Conservation (phyloP, 768 basidiomycete species). For the Leccinum broughii region DNA sequence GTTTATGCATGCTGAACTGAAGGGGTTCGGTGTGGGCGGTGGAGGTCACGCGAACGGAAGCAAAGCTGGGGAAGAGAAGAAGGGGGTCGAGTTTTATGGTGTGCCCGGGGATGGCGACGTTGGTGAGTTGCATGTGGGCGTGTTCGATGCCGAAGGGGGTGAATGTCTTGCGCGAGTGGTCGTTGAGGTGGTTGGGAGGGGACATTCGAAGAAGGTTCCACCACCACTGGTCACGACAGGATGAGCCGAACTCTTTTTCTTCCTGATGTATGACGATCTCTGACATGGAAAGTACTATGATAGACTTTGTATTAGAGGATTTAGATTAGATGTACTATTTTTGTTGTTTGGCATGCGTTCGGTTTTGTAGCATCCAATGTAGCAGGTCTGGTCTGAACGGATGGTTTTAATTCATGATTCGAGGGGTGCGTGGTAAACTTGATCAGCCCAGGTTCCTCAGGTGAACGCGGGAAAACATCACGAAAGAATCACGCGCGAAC, state of each 20-base stretch:
- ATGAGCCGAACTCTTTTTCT: conserved; percentile 28
- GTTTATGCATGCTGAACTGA: conserved; percentile 56
- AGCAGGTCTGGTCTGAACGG: neutral
- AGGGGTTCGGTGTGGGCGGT: conserved; percentile 24
- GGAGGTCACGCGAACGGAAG: neutral
- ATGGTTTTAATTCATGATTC: neutral
- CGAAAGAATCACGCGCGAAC: neutral
- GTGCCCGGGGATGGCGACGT: conserved; percentile 49
- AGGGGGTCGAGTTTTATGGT: conserved; percentile 58
- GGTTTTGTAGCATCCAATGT: neutral
- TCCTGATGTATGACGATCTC: neutral
- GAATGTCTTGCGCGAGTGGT: conserved; percentile 55
- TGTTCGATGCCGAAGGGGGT: conserved; percentile 51
- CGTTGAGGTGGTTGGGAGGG: conserved; percentile 52
- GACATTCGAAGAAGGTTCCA: conserved; percentile 21
- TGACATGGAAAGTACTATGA: neutral
- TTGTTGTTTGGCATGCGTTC: neutral
- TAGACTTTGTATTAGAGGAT: neutral
- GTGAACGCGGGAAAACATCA: neutral
- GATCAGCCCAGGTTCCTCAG: neutral
- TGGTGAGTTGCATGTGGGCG: conserved; percentile 54
- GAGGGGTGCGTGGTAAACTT: neutral
- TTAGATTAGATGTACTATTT: neutral
- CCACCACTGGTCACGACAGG: conserved; percentile 18
- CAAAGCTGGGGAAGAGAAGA: conserved; percentile 41